Conservation (phyloP, 169 alveolate species). For the Plasmodium gonderi region DNA sequence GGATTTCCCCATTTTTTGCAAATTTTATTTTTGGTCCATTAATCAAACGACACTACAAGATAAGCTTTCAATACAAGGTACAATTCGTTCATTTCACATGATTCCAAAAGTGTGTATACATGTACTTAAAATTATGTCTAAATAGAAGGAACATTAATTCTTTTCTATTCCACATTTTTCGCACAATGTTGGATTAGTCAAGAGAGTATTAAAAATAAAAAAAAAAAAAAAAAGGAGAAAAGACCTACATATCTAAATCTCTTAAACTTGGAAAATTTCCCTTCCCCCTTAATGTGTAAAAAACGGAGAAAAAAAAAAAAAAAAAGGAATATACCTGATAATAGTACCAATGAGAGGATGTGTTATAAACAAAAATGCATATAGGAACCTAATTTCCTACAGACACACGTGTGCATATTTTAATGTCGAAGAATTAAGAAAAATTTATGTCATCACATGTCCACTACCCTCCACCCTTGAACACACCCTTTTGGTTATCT, state of each 20-base stretch:
- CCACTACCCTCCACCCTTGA: not conserved
- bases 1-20: too few species aligned
- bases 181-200: not conserved
- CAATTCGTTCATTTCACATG: too few species aligned
- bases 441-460: not conserved
- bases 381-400: not conserved
- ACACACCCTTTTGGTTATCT: not conserved
- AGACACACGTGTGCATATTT: not conserved
- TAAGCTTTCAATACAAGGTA: too few species aligned
- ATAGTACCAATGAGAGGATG: not conserved
- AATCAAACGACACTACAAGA: too few species aligned
- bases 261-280: not conserved
- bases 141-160: too few species aligned
- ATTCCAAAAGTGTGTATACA: too few species aligned
- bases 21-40: too few species aligned
- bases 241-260: not conserved
- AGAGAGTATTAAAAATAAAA: not conserved
- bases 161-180: not conserved
- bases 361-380: not conserved
- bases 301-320: not conserved
- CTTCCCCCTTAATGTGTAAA: too few species aligned
- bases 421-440: too few species aligned
- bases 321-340: not conserved
- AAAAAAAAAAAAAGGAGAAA: not conserved
- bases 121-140: too few species aligned